Evolutionary conservation across 176 grass and related monocot species (phyloP).

Genomic region (Sorghum bicolor): DNA sequence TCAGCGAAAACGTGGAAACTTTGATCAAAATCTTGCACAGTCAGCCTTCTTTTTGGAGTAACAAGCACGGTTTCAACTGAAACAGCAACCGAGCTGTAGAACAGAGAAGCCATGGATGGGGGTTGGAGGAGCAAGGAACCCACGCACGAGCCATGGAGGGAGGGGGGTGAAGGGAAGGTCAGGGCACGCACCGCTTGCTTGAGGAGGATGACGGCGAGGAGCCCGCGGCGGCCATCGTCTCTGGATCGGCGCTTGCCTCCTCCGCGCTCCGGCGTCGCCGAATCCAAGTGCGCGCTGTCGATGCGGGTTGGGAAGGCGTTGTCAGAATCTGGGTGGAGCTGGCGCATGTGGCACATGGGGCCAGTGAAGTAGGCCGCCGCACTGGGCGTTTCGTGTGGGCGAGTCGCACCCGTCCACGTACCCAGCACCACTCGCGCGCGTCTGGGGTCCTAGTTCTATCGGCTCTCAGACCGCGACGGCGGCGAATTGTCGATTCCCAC

Average conservation of each 20-base stretch:
- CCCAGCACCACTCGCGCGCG: neutral
- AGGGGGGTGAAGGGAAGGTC: neutral
- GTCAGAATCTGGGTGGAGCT: neutral
- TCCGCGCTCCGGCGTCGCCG: neutral
- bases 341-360: neutral
- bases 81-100: neutral
- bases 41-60: neutral
- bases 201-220: neutral
- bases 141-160: neutral
- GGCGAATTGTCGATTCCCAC: neutral
- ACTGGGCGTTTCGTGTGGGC: neutral
- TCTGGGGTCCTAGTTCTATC: no score
- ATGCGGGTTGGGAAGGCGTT: neutral
- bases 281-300: neutral
- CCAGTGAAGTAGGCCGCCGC: neutral
- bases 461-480: no score
- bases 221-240: conserved; percentile 1
- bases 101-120: neutral
- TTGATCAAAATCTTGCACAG: neutral
- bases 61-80: neutral
- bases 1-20: neutral
- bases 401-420: neutral
- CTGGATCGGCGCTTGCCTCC: neutral
- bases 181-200: neutral
- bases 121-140: neutral